Conservation (phyloP, 331 rosid species). For the Arachis monticola region DNA sequence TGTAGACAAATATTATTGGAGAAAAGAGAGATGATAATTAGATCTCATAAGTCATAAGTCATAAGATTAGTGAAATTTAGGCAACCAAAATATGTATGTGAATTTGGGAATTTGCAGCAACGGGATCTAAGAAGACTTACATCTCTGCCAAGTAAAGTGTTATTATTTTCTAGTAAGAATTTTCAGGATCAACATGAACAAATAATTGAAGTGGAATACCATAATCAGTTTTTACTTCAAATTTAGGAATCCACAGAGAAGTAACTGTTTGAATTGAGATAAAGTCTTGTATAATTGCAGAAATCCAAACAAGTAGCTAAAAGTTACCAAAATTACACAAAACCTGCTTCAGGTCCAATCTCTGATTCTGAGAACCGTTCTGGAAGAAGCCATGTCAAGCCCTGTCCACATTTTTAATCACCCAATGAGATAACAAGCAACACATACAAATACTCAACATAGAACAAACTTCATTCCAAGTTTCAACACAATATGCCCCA, state of each 20-base stretch:
- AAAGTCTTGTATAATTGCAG: conserved; percentile 29
- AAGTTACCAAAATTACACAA: conserved; percentile 90
- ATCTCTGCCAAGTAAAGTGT: background rate
- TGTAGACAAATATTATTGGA: conserved; percentile 15
- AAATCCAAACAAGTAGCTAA: conserved; percentile 63
- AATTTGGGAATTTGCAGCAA: conserved; percentile 1
- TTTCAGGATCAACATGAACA: conserved; percentile 26
- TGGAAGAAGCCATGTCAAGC: conserved; percentile 96
- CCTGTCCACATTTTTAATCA: conserved; percentile 62
- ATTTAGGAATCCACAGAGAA: conserved; percentile 7
- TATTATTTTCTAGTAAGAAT: background rate
- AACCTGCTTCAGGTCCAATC: conserved; percentile 99
- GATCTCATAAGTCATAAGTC: background rate
- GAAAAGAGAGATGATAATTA: background rate
- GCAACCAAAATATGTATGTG: conserved; percentile 8
- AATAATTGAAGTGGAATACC: too few species aligned
- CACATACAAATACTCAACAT: background rate
- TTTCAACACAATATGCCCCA: conserved; percentile 15
- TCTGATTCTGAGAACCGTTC: conserved; percentile 96
- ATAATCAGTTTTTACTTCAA: conserved; percentile 1
- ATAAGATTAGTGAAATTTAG: background rate
- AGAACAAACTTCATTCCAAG: background rate
- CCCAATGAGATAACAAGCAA: conserved; percentile 34
- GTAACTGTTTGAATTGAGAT: background rate
- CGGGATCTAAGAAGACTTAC: conserved; percentile 1